A percentile compares a stretch with the other conserved stretches of the same genome.
These are phyloP conservation scores for Abortiporus biennis DNA, from an alignment of 1,284 basidiomycete species.

Conservation along the genomic window DNA sequence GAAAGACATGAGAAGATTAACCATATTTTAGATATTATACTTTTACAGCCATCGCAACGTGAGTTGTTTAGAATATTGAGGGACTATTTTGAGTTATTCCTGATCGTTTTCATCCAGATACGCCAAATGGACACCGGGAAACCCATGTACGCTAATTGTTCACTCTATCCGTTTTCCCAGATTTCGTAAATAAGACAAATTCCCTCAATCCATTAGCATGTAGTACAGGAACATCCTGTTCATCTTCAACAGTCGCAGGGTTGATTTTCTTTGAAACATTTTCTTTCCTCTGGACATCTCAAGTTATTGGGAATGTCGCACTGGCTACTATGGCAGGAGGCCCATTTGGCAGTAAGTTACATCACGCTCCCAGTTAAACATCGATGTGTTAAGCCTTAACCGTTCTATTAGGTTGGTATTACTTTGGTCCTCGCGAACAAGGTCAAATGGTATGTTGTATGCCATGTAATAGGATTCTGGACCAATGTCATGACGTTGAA, in stretches of 20 bases:
- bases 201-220: constrained; percentile 24
- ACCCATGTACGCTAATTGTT: constrained; percentile 41
- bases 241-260: constrained; percentile 53
- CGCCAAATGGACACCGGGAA: constrained; percentile 73
- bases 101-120: constrained; percentile 39
- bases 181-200: not conserved
- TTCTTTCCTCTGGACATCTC: constrained; percentile 80
- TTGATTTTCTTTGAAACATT: constrained; percentile 77
- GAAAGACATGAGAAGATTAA: constrained; percentile 3
- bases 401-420: constrained; percentile 51
- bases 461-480: not conserved
- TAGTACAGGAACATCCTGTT: constrained; percentile 37
- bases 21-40: constrained; percentile 54
- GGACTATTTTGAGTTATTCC: constrained; percentile 2
- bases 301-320: constrained; percentile 76
- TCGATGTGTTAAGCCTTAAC: not conserved
- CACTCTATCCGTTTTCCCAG: not conserved
- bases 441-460: constrained; percentile 54
- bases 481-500: not conserved
- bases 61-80: constrained; percentile 20
- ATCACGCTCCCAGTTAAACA: not conserved
- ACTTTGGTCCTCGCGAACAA: constrained; percentile 59
- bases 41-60: constrained; percentile 67
- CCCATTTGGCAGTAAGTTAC: constrained; percentile 45
- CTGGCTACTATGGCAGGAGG: constrained; percentile 77